Base-by-base conservation (phyloP, 2,329 filamentous ascomycete genomes). In the Mariannaea elegans region DNA sequence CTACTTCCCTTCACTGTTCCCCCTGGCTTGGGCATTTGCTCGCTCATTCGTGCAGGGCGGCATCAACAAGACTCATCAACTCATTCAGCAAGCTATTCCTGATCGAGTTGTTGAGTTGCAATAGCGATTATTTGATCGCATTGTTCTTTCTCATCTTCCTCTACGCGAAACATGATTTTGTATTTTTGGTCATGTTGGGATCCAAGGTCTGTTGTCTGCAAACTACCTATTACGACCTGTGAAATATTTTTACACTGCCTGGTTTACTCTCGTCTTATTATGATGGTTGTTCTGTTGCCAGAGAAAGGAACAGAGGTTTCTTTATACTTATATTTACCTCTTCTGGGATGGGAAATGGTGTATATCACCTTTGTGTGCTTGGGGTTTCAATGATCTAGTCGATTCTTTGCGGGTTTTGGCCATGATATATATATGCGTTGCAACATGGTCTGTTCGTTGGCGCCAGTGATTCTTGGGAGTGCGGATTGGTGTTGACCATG, bases 1-100 rank as follows among this genome's bases (percentile, higher is more conserved):
- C 68, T 79, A 80, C 48, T 77, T 85, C 29, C 84, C 85, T 1
- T 79, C 82, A 51, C 77, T 84, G 7, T 77, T 78, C 52, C 68
- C 72, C 4, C 73, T 77, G 34, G 60, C 72, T 6, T 77, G 69
- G 68, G 70, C 73, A 23, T 76, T 76, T 29, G 62, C 70, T 29
- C 73, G 72, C 27, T 72, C 75, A 14, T 63, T 77, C 34, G 64
- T 70, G 14, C 71, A 74, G 36, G 69, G 67, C 36, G 72, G 72
- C 47, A 64, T 70, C n/a, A 61, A 55, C 24, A 69, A 60, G 52
- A 71, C 67, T 21, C 64, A 71, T 27, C 67, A 75, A 23, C 55
- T 71, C 57, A 65, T 72, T 34, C 69, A 70, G 46, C 65, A 70
- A 32, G 67, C 60, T 19, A 61, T 62, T 21, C 65, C 67, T 12